Evolutionary conservation across 73 alveolate genomes (phyloP).

Genomic region (Halteria grandinella): DNA sequence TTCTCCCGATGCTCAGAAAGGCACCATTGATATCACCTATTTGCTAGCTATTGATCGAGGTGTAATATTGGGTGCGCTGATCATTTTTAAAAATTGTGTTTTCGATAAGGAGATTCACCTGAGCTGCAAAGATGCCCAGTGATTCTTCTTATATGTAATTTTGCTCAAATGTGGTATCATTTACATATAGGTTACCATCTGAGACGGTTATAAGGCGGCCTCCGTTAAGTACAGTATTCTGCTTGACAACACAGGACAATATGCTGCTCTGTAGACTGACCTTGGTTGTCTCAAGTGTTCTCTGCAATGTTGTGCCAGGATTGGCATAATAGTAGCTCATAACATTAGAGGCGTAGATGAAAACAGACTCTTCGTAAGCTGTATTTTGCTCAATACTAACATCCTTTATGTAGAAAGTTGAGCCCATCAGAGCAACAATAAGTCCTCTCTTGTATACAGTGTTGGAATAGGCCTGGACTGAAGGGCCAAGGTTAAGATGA

Average conservation of each 20-base stretch:
- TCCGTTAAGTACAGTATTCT: constrained; percentile 23
- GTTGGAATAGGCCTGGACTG: not conserved
- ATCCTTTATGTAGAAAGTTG: constrained; percentile 5
- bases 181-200: not conserved
- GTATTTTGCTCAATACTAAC: constrained; percentile 22
- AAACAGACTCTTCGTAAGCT: constrained; percentile 34
- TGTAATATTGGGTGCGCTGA: not conserved
- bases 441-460: constrained; percentile 21
- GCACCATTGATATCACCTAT: constrained; percentile 49
- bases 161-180: not conserved
- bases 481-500: not conserved
- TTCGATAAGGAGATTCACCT: constrained; percentile 11
- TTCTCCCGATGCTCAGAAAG: constrained; percentile 26
- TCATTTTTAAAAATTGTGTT: constrained; percentile 14
- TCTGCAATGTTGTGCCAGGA: too few relatives aligned
- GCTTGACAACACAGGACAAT: too few relatives aligned
- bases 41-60: not conserved
- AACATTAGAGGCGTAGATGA: constrained; percentile 19
- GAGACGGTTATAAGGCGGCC: constrained; percentile 18
- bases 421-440: constrained; percentile 10
- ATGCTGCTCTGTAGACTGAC: too few relatives aligned
- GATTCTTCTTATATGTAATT: constrained; percentile 31
- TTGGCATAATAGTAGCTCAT: too few relatives aligned
- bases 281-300: too few relatives aligned
- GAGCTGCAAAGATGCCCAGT: constrained; percentile 19